These are phyloP conservation scores for Malassezia globosa DNA, from an alignment of 1,284 basidiomycete species.

Conservation along the genomic window DNA sequence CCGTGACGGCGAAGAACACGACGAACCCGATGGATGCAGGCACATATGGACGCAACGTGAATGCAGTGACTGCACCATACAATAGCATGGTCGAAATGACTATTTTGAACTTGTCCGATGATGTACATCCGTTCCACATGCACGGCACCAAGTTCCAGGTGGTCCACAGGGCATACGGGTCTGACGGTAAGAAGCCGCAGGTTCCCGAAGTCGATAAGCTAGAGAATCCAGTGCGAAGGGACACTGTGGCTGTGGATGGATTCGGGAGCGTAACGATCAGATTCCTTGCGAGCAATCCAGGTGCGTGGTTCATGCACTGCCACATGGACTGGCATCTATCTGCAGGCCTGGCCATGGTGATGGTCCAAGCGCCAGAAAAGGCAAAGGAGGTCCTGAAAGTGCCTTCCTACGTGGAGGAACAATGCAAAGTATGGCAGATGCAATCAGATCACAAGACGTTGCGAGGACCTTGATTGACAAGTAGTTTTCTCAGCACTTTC, in stretches of 20 bases:
- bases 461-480: too few relatives aligned
- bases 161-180: constrained; percentile 60
- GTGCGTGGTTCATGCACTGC: constrained; percentile 55
- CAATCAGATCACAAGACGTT: too few relatives aligned
- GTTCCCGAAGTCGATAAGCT: constrained; percentile 54
- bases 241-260: constrained; percentile 55
- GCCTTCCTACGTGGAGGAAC: not conserved
- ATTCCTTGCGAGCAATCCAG: constrained; percentile 67
- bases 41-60: constrained; percentile 16
- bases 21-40: constrained; percentile 4
- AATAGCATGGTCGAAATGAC: constrained; percentile 67
- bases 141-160: constrained; percentile 48
- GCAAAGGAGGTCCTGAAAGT: constrained; percentile 1
- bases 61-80: constrained; percentile 63
- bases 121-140: constrained; percentile 56
- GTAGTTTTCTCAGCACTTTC: too few relatives aligned
- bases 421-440: constrained; percentile 40
- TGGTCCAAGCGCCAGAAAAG: constrained; percentile 62
- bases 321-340: constrained; percentile 57
- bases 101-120: constrained; percentile 65
- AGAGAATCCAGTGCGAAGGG: constrained; percentile 67
- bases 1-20: constrained; percentile 52
- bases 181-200: not conserved
- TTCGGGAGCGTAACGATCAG: constrained; percentile 58
- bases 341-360: constrained; percentile 61